Percentiles rank a stretch among this genome's conserved stretches.
These are phyloP conservation scores for Acacia confusa DNA, from an alignment of 306 rosid genomes.

Conservation along the genomic window DNA sequence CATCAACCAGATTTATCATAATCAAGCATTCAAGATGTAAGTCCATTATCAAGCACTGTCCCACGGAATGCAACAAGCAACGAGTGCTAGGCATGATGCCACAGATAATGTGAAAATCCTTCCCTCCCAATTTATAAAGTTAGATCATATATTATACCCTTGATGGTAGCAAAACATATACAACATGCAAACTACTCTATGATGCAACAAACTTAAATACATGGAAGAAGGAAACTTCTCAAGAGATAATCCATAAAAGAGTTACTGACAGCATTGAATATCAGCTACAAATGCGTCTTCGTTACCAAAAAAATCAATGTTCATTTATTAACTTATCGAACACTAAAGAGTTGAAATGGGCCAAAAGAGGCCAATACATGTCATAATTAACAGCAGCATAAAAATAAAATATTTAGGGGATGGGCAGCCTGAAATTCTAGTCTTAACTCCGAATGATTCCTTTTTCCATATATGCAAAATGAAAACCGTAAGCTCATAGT, in stretches of 20 bases:
- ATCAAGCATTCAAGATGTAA: neutral
- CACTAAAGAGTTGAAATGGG: neutral
- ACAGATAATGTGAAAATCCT: neutral
- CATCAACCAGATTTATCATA: constrained; percentile 12
- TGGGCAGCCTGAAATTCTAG: neutral
- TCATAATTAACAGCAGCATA: neutral
- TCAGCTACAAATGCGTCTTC: neutral
- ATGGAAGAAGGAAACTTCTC: neutral
- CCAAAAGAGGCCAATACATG: neutral
- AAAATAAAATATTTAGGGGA: neutral
- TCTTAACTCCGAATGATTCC: neutral
- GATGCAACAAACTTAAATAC: neutral
- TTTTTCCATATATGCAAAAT: neutral
- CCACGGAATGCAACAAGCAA: neutral
- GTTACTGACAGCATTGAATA: neutral
- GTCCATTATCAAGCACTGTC: neutral
- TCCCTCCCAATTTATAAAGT: neutral
- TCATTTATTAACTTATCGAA: neutral
- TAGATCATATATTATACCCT: neutral
- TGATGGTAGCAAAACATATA: neutral
- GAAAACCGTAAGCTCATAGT: neutral
- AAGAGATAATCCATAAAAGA: neutral
- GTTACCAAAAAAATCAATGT: neutral
- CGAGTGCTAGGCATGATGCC: neutral
- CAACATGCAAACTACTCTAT: neutral